A percentile compares a stretch with the other conserved stretches of the same genome.
phyloP scores from a whole-genome alignment of 768 basidiomycete genomes.

The Collybia mongolica region DNA sequence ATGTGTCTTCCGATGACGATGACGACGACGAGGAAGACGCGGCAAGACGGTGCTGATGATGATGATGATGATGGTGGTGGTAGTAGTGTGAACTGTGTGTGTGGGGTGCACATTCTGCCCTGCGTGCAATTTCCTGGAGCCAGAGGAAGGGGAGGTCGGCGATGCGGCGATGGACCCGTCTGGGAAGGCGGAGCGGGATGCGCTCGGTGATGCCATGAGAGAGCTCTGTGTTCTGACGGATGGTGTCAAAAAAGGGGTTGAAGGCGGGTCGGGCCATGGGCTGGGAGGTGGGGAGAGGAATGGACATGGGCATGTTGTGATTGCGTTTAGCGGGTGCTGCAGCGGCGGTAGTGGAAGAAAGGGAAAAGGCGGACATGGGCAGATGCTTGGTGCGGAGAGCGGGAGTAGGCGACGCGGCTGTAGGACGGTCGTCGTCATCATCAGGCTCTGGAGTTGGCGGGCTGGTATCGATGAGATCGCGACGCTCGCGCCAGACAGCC shows the following conservation, averaged over 20 bases:
- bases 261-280: constrained; percentile 34
- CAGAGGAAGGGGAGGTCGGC: constrained; percentile 77
- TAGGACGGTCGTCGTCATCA: constrained; percentile 39
- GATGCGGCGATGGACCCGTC: constrained; percentile 54
- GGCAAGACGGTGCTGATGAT: constrained; percentile 1
- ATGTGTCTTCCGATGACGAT: constrained; percentile 26
- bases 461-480: constrained; percentile 50
- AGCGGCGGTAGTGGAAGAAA: constrained; percentile 40
- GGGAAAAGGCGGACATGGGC: constrained; percentile 63
- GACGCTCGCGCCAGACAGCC: constrained; percentile 55
- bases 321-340: constrained; percentile 32
- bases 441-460: constrained; percentile 51
- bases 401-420: constrained; percentile 10
- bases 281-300: constrained; percentile 15
- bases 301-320: constrained; percentile 17
- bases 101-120: constrained; percentile 9
- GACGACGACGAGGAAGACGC: constrained; percentile 21
- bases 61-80: constrained; percentile 14
- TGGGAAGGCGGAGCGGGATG: constrained; percentile 66
- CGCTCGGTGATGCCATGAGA: constrained; percentile 74
- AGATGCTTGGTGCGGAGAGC: constrained; percentile 58
- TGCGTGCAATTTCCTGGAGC: constrained; percentile 66
- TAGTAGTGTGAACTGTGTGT: constrained; percentile 32
- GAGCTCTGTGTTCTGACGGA: constrained; percentile 86
- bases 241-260: constrained; percentile 96